Conservation (phyloP, 208 protist genomes). For the Leishmania arabica region DNA sequence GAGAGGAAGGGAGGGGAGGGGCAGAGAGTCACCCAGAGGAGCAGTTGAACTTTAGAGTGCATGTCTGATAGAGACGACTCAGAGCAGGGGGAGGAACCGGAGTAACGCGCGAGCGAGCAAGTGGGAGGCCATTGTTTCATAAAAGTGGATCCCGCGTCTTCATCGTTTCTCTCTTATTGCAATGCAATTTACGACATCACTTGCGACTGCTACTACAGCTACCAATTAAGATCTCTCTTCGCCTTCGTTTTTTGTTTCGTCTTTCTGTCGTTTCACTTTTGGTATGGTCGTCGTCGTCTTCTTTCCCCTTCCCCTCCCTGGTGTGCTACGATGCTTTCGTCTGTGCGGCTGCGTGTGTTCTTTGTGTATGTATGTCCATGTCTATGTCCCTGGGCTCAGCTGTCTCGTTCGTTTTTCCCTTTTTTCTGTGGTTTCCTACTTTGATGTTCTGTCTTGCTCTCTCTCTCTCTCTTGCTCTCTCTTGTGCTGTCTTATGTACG, state of each 20-base stretch:
- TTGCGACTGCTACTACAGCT: slow-evolving; percentile 7
- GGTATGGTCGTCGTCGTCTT: background rate
- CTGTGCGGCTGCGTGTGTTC: background rate
- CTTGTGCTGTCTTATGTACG: background rate
- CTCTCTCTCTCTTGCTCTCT: background rate
- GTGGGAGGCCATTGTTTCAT: background rate
- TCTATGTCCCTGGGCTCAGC: background rate
- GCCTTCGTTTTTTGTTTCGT: background rate
- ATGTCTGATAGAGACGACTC: background rate
- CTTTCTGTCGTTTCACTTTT: background rate
- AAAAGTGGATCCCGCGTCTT: background rate
- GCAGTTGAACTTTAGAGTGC: background rate
- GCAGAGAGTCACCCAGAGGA: background rate
- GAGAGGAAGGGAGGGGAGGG: background rate
- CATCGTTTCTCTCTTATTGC: background rate
- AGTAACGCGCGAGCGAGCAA: slow-evolving; percentile 2
- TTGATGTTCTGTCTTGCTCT: background rate
- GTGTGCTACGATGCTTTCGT: background rate
- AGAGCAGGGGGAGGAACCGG: background rate
- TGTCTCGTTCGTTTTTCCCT: background rate
- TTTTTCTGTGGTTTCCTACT: background rate
- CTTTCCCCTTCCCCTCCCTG: background rate
- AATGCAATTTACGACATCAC: background rate
- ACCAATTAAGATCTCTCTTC: slow-evolving; percentile 9
- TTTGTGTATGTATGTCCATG: background rate